Conservation (phyloP, 23 red algal genomes). For the Cyanidioschyzon merolae region DNA sequence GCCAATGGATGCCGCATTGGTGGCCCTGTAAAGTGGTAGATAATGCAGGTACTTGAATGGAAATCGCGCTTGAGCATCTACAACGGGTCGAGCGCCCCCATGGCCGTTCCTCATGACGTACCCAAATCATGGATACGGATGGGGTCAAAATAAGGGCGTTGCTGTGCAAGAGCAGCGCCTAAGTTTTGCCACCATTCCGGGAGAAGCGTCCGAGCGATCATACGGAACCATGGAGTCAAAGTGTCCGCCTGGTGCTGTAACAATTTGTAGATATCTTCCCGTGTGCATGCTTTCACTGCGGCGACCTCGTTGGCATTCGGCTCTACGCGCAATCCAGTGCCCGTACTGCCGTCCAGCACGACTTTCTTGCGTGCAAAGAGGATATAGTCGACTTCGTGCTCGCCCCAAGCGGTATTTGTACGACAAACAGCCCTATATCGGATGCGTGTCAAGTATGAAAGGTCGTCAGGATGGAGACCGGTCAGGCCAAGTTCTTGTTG, state of each 20-base stretch:
- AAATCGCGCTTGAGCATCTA: too few relatives aligned
- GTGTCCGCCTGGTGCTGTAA: conserved; percentile 1
- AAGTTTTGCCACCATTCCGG: conserved; percentile 44
- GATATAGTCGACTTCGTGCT: conserved; percentile 94
- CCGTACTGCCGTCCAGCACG: not conserved
- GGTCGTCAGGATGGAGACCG: conserved; percentile 24
- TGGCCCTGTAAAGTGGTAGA: too few relatives aligned
- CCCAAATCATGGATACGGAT: not conserved
- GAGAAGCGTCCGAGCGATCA: conserved; percentile 25
- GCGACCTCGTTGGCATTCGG: conserved; percentile 61
- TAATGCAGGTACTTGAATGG: too few relatives aligned
- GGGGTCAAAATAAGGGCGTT: not conserved
- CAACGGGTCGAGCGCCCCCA: too few relatives aligned
- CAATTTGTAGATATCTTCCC: not conserved
- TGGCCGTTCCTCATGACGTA: too few relatives aligned
- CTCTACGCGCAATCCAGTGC: conserved; percentile 29
- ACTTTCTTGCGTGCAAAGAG: conserved; percentile 29
- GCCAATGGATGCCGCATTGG: too few relatives aligned
- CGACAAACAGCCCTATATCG: conserved; percentile 62
- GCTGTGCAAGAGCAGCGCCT: not conserved
- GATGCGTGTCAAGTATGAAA: conserved; percentile 70
- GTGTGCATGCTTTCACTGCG: conserved; percentile 20
- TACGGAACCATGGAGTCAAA: conserved; percentile 38
- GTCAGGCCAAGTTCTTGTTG: conserved; percentile 77
- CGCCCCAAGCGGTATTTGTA: conserved; percentile 55